Evolutionary conservation across 2,329 filamentous ascomycete species (phyloP).

Genomic region (Nannizziopsis barbatae): DNA sequence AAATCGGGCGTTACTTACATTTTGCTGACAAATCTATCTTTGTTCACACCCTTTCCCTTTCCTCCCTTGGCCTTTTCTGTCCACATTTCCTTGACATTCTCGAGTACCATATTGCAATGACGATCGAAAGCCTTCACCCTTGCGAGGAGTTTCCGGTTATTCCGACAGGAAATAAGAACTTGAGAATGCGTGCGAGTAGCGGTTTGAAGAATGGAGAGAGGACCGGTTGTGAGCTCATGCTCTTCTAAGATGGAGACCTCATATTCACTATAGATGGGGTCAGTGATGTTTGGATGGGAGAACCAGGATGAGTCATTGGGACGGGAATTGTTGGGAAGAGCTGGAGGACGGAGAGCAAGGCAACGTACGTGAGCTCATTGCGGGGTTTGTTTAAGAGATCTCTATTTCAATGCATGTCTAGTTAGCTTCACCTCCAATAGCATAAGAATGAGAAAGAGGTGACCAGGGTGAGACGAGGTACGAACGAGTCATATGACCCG

Average conservation of each 20-base stretch:
- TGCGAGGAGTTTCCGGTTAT: constrained; percentile 95
- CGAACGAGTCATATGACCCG: constrained; percentile 17
- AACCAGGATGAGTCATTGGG: background rate
- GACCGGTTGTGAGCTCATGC: constrained; percentile 68
- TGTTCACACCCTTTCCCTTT: constrained; percentile 92
- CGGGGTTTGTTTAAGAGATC: constrained; percentile 83
- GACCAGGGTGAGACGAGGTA: background rate
- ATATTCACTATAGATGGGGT: constrained; percentile 56
- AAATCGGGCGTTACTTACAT: constrained; percentile 50
- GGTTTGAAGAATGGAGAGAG: constrained; percentile 89
- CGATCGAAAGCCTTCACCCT: constrained; percentile 97
- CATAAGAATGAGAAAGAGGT: too few relatives aligned
- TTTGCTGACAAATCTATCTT: constrained; percentile 96
- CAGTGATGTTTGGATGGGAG: background rate
- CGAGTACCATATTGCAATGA: constrained; percentile 97
- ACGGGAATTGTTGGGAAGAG: background rate
- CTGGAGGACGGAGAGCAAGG: constrained; percentile 12
- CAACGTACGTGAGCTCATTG: constrained; percentile 74
- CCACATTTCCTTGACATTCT: constrained; percentile 99
- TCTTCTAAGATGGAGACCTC: constrained; percentile 74
- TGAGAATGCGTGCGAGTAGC: constrained; percentile 90
- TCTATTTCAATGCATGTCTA: constrained; percentile 38
- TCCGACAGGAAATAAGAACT: constrained; percentile 92
- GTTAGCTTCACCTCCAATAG: background rate
- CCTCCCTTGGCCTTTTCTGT: constrained; percentile 80